These are phyloP conservation scores for Orbilia javanica DNA, from an alignment of 2,329 filamentous ascomycete genomes.

Conservation along the genomic window DNA sequence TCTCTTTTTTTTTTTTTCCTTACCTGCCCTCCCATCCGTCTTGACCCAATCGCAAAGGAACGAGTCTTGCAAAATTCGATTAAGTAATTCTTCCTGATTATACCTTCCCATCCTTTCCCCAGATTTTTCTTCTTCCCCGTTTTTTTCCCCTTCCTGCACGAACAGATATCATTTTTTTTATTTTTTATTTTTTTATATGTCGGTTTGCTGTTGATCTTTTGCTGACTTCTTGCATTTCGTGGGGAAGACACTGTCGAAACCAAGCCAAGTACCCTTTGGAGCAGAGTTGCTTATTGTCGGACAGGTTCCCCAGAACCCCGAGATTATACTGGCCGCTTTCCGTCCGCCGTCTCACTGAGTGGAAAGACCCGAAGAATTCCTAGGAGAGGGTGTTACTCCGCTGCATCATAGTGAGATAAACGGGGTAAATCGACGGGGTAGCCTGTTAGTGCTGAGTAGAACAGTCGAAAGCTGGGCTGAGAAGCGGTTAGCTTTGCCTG, in stretches of 20 bases:
- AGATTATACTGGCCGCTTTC: conserved; percentile 17
- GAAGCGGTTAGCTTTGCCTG: conserved; percentile 24
- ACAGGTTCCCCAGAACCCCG: conserved; percentile 35
- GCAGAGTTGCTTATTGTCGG: conserved; percentile 5
- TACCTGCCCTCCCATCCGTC: conserved; percentile 1
- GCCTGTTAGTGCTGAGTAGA: neutral
- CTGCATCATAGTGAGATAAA: conserved; percentile 34
- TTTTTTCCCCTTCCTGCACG: conserved; percentile 3
- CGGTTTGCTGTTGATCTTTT: conserved; percentile 23
- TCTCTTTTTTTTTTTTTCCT: conserved; percentile 4
- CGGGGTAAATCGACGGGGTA: conserved; percentile 26
- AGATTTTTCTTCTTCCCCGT: conserved; percentile 29
- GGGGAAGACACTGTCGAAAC: conserved; percentile 49
- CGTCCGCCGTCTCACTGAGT: conserved; percentile 20
- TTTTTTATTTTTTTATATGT: too few species aligned
- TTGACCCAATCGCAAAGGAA: conserved; percentile 50
- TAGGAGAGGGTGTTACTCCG: conserved; percentile 22
- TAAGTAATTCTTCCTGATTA: conserved; percentile 56
- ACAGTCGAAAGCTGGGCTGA: conserved; percentile 6
- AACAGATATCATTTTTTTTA: conserved; percentile 16
- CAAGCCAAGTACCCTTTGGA: conserved; percentile 16
- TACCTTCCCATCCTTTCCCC: conserved; percentile 49
- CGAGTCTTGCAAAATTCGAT: conserved; percentile 51
- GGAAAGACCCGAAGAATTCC: conserved; percentile 6
- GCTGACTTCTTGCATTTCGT: conserved; percentile 49